Evolutionary conservation across 2,329 filamentous ascomycete species (phyloP).

Genomic region (Herpomyces periplanetae): DNA sequence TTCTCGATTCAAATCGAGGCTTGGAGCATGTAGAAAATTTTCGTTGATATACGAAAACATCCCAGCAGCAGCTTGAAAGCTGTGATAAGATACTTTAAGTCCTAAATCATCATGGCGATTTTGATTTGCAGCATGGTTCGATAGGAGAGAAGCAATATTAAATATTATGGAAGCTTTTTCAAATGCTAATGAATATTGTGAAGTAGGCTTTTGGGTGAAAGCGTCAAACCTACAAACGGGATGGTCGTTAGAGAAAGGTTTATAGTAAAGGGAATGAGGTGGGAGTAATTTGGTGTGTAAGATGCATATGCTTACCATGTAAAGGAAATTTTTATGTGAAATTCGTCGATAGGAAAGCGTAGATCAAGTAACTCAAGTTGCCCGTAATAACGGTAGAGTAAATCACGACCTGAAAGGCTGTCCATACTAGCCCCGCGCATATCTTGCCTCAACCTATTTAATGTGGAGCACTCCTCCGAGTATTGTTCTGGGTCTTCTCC

Average conservation of each 20-base stretch:
- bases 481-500: conserved; percentile 90
- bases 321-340: conserved; percentile 94
- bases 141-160: conserved; percentile 88
- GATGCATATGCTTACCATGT: conserved; percentile 73
- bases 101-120: conserved; percentile 66
- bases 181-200: conserved; percentile 80
- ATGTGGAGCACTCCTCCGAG: conserved; percentile 62
- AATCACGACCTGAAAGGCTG: conserved; percentile 60
- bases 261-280: conserved; percentile 2
- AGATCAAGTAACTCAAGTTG: conserved; percentile 79
- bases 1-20: conserved; percentile 70
- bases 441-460: conserved; percentile 82
- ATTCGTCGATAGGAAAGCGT: conserved; percentile 84
- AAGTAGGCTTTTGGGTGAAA: conserved; percentile 92
- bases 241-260: conserved; percentile 4
- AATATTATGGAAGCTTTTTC: conserved; percentile 98
- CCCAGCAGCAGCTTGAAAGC: conserved; percentile 81
- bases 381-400: conserved; percentile 87
- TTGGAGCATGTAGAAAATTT: conserved; percentile 88
- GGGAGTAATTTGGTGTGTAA: too few species aligned
- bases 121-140: conserved; percentile 72
- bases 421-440: conserved; percentile 93
- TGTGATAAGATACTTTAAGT: conserved; percentile 85
- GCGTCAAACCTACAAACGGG: conserved; percentile 41
- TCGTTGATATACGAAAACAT: conserved; percentile 99